These are phyloP conservation scores for Ustilago nuda DNA, from an alignment of 1,284 basidiomycete genomes.

Conservation along the genomic window DNA sequence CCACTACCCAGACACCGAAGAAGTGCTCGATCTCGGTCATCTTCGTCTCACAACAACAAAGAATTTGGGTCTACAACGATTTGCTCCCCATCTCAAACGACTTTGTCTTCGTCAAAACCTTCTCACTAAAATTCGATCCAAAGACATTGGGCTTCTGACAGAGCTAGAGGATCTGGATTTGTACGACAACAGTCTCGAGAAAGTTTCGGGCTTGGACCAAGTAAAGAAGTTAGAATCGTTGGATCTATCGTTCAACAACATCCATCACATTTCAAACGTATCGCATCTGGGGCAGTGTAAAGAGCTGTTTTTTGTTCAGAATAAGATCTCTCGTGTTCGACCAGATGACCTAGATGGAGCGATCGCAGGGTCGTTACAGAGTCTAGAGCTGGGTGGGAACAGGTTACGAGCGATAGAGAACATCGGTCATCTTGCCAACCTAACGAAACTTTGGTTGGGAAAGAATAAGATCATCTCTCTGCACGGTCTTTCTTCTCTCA, in stretches of 20 bases:
- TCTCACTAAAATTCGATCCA: conserved; percentile 76
- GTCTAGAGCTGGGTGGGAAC: conserved; percentile 93
- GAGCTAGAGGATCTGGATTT: conserved; percentile 89
- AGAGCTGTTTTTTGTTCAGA: conserved; percentile 94
- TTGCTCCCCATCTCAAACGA: conserved; percentile 77
- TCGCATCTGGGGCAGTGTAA: conserved; percentile 74
- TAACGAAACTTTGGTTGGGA: conserved; percentile 95
- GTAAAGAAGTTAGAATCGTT: conserved; percentile 80
- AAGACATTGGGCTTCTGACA: conserved; percentile 72
- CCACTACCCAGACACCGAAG: conserved; percentile 54
- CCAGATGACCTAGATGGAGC: conserved; percentile 74
- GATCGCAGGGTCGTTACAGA: conserved; percentile 77
- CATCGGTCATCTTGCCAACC: conserved; percentile 80
- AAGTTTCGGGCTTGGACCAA: conserved; percentile 54
- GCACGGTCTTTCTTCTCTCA: conserved; percentile 39
- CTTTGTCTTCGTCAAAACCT: conserved; percentile 92
- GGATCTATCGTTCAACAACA: conserved; percentile 94
- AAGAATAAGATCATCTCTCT: conserved; percentile 73
- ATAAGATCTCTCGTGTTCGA: conserved; percentile 84
- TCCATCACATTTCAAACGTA: conserved; percentile 74
- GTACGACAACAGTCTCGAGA: conserved; percentile 88
- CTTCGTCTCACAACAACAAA: conserved; percentile 77
- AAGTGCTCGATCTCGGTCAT: conserved; percentile 83
- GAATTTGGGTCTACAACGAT: conserved; percentile 76
- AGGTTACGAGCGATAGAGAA: conserved; percentile 89